phyloP scores from a whole-genome alignment of 2,329 filamentous ascomycete species.

The Hypoxylon sp. region DNA sequence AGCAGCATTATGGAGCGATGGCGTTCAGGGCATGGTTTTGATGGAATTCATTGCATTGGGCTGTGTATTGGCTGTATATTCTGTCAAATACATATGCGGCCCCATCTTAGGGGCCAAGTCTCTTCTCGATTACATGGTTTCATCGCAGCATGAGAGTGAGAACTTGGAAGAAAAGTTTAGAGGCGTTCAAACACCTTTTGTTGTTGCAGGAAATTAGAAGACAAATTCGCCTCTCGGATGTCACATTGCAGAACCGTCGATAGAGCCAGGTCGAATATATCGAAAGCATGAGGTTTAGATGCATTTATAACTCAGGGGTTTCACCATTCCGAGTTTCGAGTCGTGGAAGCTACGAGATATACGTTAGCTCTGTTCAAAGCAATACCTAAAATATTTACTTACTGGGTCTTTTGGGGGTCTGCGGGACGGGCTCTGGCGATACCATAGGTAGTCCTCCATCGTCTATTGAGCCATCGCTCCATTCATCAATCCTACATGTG shows the following conservation, averaged over 20 bases:
- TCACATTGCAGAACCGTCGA: background rate
- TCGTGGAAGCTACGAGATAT: conserved; percentile 3
- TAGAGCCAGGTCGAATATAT: background rate
- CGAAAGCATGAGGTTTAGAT: background rate
- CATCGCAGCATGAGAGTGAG: conserved; percentile 8
- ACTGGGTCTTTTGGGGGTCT: conserved; percentile 10
- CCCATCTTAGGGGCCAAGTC: conserved; percentile 36
- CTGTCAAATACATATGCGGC: conserved; percentile 26
- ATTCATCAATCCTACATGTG: conserved; percentile 48
- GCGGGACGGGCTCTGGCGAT: conserved; percentile 35
- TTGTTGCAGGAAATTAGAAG: background rate
- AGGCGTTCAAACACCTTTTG: background rate
- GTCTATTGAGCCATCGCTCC: conserved; percentile 54
- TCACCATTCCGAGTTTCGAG: conserved; percentile 17
- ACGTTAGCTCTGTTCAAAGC: conserved; percentile 12
- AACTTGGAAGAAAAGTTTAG: background rate
- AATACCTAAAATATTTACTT: conserved; percentile 11
- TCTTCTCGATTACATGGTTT: conserved; percentile 40
- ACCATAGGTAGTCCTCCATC: conserved; percentile 49
- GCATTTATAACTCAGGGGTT: background rate
- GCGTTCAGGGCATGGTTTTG: conserved; percentile 49
- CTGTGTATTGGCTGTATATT: conserved; percentile 19
- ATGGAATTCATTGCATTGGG: conserved; percentile 33
- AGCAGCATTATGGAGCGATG: conserved; percentile 50
- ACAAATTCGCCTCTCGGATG: background rate